A percentile compares a stretch with the other conserved stretches of the same genome.
Conservation (phyloP, 2,329 filamentous ascomycete species). For the Neopestalotiopsis sp. region DNA sequence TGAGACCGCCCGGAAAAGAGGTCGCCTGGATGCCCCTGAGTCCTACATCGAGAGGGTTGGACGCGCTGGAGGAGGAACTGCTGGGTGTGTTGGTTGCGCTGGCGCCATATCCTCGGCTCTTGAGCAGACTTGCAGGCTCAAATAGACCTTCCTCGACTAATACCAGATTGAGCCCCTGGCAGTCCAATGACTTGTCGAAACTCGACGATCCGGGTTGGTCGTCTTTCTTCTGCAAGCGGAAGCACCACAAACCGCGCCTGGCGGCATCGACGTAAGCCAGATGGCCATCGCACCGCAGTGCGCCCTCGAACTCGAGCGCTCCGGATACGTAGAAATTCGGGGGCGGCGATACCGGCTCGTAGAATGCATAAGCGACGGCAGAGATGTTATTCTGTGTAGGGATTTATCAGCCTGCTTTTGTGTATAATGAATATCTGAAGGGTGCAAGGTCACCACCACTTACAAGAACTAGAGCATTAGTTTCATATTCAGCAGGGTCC, state of each 20-base stretch:
- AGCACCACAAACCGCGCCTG: slow-evolving; percentile 59
- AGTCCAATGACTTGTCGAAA: slow-evolving; percentile 47
- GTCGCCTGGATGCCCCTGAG: slow-evolving; percentile 37
- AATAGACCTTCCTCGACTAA: slow-evolving; percentile 55
- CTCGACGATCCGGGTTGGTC: slow-evolving; percentile 30
- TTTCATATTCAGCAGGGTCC: slow-evolving; percentile 68
- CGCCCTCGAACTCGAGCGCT: slow-evolving; percentile 56
- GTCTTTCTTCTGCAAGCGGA: slow-evolving; percentile 52
- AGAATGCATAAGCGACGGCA: slow-evolving; percentile 59
- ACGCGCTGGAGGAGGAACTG: slow-evolving; percentile 49
- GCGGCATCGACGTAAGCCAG: slow-evolving; percentile 57
- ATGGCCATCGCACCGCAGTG: slow-evolving; percentile 56
- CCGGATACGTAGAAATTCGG: slow-evolving; percentile 49
- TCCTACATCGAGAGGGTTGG: slow-evolving; percentile 42
- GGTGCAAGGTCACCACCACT: slow-evolving; percentile 29
- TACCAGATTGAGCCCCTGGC: slow-evolving; percentile 48
- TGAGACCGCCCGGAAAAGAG: slow-evolving; percentile 27
- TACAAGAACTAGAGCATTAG: slow-evolving; percentile 64
- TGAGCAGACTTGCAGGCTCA: slow-evolving; percentile 54
- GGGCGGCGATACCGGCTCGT: slow-evolving; percentile 52
- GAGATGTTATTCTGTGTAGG: slow-evolving; percentile 58
- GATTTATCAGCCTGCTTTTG: slow-evolving; percentile 22
- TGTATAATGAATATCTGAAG: neutral
- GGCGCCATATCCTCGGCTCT: slow-evolving; percentile 43
- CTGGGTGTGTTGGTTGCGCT: slow-evolving; percentile 50